phyloP scores from a whole-genome alignment of 2,329 filamentous ascomycete genomes.

The Hypocrella siamensis region DNA sequence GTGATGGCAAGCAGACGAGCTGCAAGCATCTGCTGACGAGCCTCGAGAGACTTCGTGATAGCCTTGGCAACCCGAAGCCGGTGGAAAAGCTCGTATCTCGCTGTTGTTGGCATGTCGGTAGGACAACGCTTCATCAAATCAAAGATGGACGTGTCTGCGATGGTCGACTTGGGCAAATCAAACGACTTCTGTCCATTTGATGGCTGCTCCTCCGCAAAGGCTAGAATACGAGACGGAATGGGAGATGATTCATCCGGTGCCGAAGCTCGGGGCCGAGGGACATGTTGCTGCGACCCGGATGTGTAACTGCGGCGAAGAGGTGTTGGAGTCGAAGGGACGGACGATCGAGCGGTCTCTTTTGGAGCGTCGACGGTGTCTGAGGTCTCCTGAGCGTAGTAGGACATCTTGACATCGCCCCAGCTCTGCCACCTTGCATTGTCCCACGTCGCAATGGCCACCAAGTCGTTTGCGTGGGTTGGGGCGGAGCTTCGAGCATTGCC shows the following conservation, averaged over 20 bases:
- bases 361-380: slow-evolving; percentile 7
- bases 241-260: slow-evolving; percentile 30
- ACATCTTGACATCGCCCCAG: slow-evolving; percentile 67
- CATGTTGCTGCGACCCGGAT: slow-evolving; percentile 24
- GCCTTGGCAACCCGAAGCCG: slow-evolving; percentile 74
- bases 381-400: slow-evolving; percentile 50
- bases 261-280: slow-evolving; percentile 20
- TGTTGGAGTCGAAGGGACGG: slow-evolving; percentile 55
- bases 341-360: slow-evolving; percentile 19
- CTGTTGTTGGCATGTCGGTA: slow-evolving; percentile 51
- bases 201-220: slow-evolving; percentile 16
- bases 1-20: slow-evolving; percentile 75
- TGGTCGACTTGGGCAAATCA: slow-evolving; percentile 44
- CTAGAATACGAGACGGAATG: slow-evolving; percentile 26
- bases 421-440: slow-evolving; percentile 48
- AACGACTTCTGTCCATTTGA: slow-evolving; percentile 38
- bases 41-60: slow-evolving; percentile 47
- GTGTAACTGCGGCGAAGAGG: slow-evolving; percentile 57
- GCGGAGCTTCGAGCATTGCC: slow-evolving; percentile 29
- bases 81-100: slow-evolving; percentile 73
- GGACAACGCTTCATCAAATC: slow-evolving; percentile 40
- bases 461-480: slow-evolving; percentile 65
- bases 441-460: slow-evolving; percentile 57
- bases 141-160: slow-evolving; percentile 37
- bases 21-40: slow-evolving; percentile 61